Evolutionary conservation across 805 yeast genomes (phyloP).

Genomic region (Lipomyces yamanashiensis): DNA sequence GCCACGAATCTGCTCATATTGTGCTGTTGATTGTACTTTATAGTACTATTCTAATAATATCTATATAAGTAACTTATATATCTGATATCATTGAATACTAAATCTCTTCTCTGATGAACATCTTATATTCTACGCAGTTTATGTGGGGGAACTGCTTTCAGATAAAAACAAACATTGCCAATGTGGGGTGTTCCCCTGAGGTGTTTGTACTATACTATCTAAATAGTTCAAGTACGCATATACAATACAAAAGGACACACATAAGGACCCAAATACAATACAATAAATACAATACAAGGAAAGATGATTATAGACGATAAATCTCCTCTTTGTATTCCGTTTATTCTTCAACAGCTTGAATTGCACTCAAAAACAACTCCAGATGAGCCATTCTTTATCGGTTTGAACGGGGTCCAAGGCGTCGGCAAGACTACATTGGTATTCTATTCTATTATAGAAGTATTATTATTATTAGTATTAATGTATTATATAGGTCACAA

Average conservation of each 20-base stretch:
- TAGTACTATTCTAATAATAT: too few relatives aligned
- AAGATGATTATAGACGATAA: constrained; percentile 27
- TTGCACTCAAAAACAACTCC: background rate
- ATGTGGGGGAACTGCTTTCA: background rate
- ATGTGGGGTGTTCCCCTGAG: constrained; percentile 15
- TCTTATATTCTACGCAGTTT: too few relatives aligned
- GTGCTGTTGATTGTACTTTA: background rate
- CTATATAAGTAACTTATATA: too few relatives aligned
- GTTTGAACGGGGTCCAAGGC: constrained; percentile 38
- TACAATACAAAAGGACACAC: background rate
- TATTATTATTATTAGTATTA: background rate
- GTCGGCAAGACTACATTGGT: constrained; percentile 38
- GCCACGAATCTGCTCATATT: constrained; percentile 13
- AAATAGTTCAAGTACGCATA: background rate
- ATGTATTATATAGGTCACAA: constrained; percentile 10
- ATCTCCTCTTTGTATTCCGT: constrained; percentile 24
- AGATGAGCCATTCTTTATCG: constrained; percentile 35
- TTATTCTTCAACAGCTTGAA: constrained; percentile 17
- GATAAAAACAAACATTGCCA: background rate
- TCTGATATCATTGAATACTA: too few relatives aligned
- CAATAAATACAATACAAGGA: constrained; percentile 5
- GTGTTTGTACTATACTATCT: background rate
- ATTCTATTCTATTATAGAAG: too few relatives aligned
- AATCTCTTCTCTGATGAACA: too few relatives aligned
- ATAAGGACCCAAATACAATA: background rate